These are phyloP conservation scores for Trypanosoma grayi DNA, from an alignment of 208 protist genomes.

Conservation along the genomic window DNA sequence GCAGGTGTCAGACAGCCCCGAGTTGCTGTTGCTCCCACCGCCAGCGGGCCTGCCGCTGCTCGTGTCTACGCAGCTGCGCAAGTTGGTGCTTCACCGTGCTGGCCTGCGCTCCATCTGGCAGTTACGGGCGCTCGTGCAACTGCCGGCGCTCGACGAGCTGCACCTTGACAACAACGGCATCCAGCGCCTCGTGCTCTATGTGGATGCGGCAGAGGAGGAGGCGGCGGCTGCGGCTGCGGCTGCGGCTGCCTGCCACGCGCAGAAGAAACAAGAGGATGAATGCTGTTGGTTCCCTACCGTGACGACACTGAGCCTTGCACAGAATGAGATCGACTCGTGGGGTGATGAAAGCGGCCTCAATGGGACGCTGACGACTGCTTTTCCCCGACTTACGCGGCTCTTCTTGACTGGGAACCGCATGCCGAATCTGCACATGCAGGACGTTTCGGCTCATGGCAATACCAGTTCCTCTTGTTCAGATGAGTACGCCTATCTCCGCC, in stretches of 20 bases:
- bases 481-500: slow-evolving; percentile 41
- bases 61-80: slow-evolving; percentile 38
- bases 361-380: slow-evolving; percentile 34
- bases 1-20: slow-evolving; percentile 64
- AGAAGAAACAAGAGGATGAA: slow-evolving; percentile 5
- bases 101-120: slow-evolving; percentile 58
- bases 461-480: not conserved
- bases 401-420: slow-evolving; percentile 73
- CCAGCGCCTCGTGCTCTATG: slow-evolving; percentile 28
- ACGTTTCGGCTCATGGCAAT: slow-evolving; percentile 4
- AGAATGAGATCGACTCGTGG: slow-evolving; percentile 71
- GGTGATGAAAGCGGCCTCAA: slow-evolving; percentile 40
- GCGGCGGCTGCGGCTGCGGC: no score
- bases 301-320: slow-evolving; percentile 72
- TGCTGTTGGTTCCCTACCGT: slow-evolving; percentile 43
- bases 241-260: not conserved
- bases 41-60: slow-evolving; percentile 21
- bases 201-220: not conserved
- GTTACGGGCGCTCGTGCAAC: slow-evolving; percentile 46
- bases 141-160: slow-evolving; percentile 60
- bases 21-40: not conserved
- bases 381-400: slow-evolving; percentile 58
- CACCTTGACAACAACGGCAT: slow-evolving; percentile 80
- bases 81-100: slow-evolving; percentile 79
- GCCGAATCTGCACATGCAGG: slow-evolving; percentile 33